A percentile compares a stretch with the other conserved stretches of the same genome.
Evolutionary conservation across 768 basidiomycete species (phyloP).

Genomic region (Trametes villosa): DNA sequence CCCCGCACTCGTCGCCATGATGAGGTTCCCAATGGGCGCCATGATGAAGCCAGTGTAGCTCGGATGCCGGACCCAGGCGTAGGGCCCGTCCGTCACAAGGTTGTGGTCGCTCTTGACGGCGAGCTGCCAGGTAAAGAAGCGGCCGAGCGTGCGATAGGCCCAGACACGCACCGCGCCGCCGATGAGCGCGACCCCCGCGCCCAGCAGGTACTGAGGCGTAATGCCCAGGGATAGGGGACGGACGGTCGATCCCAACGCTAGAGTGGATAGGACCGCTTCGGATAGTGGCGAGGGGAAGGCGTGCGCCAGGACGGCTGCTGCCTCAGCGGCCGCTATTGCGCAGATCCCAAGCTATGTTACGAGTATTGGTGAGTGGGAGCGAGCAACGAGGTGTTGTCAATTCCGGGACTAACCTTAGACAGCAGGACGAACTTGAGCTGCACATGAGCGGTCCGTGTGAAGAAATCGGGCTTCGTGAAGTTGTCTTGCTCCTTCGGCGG

Average conservation of each 20-base stretch:
- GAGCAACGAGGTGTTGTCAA: background rate
- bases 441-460: background rate
- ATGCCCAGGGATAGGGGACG: background rate
- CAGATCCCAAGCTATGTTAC: background rate
- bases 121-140: conserved; percentile 18
- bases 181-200: background rate
- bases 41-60: conserved; percentile 10
- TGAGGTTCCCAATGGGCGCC: background rate
- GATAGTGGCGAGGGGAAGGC: background rate
- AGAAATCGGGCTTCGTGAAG: background rate
- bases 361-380: too few species aligned
- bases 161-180: conserved; percentile 2
- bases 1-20: background rate
- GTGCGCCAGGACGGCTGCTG: background rate
- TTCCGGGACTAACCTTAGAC: background rate
- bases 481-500: background rate
- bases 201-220: background rate
- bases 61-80: conserved; percentile 15
- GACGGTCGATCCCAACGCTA: background rate
- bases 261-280: background rate
- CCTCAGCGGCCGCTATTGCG: background rate
- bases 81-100: conserved; percentile 16
- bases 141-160: conserved; percentile 11
- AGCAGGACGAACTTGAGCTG: background rate
- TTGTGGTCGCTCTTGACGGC: conserved; percentile 12